Conservation (phyloP, 306 rosid species). For the Castanea sativa region DNA sequence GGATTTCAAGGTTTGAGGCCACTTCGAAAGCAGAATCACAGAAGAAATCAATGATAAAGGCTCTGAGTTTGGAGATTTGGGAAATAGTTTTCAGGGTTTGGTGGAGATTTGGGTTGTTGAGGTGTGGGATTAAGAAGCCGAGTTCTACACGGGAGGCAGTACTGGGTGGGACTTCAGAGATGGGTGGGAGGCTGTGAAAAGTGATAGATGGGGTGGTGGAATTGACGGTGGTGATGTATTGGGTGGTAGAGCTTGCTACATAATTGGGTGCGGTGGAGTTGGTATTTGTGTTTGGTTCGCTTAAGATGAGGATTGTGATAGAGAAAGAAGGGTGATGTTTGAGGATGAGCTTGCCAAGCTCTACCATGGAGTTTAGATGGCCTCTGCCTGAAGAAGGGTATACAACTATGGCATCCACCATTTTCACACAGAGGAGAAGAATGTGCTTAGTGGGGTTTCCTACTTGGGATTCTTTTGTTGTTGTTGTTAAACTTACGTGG, state of each 20-base stretch:
- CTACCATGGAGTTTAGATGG: slow-evolving; percentile 22
- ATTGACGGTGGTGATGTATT: not conserved
- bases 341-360: slow-evolving; percentile 19
- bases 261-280: too few relatives aligned
- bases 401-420: slow-evolving; percentile 18
- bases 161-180: not conserved
- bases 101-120: not conserved
- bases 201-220: slow-evolving; percentile 6
- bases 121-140: not conserved
- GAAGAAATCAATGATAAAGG: not conserved
- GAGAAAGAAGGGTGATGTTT: slow-evolving; percentile 7
- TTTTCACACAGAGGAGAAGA: not conserved
- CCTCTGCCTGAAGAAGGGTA: slow-evolving; percentile 24
- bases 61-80: not conserved
- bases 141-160: not conserved
- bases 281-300: not conserved
- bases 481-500: too few relatives aligned
- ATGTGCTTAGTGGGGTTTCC: too few relatives aligned
- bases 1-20: not conserved
- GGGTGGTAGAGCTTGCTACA: not conserved
- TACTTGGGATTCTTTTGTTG: too few relatives aligned
- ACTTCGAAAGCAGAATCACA: not conserved
- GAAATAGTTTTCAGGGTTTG: not conserved
- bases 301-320: not conserved
- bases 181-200: not conserved